A percentile compares a stretch with the other conserved stretches of the same genome.
Evolutionary conservation across 352 stramenopile species (phyloP).

Genomic region (Phytophthora syringae): DNA sequence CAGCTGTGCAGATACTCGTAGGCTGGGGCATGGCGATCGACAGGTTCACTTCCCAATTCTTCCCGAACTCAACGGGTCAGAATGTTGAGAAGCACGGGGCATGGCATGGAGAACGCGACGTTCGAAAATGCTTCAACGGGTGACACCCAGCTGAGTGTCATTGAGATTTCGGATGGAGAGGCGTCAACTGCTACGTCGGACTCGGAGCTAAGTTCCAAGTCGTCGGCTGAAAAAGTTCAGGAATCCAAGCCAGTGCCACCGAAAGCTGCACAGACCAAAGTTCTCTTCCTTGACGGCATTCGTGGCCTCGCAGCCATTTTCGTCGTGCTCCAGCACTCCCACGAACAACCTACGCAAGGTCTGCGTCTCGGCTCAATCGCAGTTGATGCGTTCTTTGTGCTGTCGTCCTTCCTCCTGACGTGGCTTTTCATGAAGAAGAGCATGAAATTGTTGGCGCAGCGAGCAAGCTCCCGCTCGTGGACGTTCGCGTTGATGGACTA

Average conservation of each 20-base stretch:
- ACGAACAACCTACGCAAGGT: conserved; percentile 15
- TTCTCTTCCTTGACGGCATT: conserved; percentile 32
- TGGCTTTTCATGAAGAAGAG: conserved; percentile 38
- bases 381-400: conserved; percentile 53
- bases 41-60: conserved; percentile 13
- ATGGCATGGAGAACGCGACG: not conserved
- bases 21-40: not conserved
- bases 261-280: conserved; percentile 13
- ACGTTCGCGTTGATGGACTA: conserved; percentile 43
- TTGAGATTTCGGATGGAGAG: conserved; percentile 25
- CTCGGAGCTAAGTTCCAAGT: conserved; percentile 13
- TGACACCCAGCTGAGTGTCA: conserved; percentile 12
- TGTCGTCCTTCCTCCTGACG: conserved; percentile 37
- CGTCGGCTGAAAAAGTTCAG: not conserved
- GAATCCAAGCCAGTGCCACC: conserved; percentile 2
- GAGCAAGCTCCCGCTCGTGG: conserved; percentile 21
- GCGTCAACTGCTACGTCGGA: conserved; percentile 6
- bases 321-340: conserved; percentile 37
- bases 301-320: conserved; percentile 36
- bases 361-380: conserved; percentile 32
- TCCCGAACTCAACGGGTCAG: not conserved
- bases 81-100: conserved; percentile 15
- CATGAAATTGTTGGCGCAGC: conserved; percentile 35
- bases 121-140: not conserved
- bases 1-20: not conserved